These are phyloP conservation scores for Rhizophagus sp. DNA, from an alignment of 192 early-diverging fungal genomes.

Conservation along the genomic window DNA sequence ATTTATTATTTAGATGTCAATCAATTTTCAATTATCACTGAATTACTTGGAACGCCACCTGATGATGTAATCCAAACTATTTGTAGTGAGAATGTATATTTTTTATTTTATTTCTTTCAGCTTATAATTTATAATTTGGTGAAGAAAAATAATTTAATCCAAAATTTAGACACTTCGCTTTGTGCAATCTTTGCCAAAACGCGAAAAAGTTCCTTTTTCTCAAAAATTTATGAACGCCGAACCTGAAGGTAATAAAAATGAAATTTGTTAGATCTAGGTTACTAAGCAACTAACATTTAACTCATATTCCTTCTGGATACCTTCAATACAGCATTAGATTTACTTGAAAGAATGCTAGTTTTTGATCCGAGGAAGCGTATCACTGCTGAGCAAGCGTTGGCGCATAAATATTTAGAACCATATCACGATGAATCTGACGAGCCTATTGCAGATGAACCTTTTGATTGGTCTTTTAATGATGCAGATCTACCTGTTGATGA, in stretches of 20 bases:
- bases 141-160: not conserved
- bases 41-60: constrained; percentile 88
- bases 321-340: constrained; percentile 66
- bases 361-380: constrained; percentile 93
- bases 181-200: constrained; percentile 83
- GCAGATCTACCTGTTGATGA: constrained; percentile 83
- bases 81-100: constrained; percentile 81
- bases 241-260: constrained; percentile 49
- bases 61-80: constrained; percentile 92
- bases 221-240: constrained; percentile 82
- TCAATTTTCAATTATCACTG: constrained; percentile 95
- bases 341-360: constrained; percentile 89
- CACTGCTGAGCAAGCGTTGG: constrained; percentile 81
- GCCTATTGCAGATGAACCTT: constrained; percentile 73
- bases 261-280: too few species aligned
- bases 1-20: constrained; percentile 66
- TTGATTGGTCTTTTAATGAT: constrained; percentile 97
- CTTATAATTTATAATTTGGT: too few species aligned
- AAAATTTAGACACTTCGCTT: constrained; percentile 76
- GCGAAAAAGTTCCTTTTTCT: constrained; percentile 78
- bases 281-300: too few species aligned
- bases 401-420: constrained; percentile 86
- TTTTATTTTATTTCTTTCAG: not conserved
- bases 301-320: not conserved
- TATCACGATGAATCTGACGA: constrained; percentile 93